phyloP scores from a whole-genome alignment of 225 moss, liverwort and hornwort genomes.

The Ulota crispa region DNA sequence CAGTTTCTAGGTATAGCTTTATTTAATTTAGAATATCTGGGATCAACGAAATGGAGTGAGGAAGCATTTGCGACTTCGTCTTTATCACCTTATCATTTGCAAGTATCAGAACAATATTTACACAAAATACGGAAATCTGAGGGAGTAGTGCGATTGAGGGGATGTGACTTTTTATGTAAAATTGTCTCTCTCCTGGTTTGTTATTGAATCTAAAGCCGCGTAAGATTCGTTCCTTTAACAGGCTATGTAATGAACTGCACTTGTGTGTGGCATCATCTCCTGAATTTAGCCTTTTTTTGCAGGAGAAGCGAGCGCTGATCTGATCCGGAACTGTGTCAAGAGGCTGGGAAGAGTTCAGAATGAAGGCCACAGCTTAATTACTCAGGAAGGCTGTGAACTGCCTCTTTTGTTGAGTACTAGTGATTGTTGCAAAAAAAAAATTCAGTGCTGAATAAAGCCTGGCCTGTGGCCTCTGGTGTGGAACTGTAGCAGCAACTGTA shows the following conservation, averaged over 20 bases:
- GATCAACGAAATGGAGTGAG: neutral
- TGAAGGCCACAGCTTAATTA: slow-evolving; percentile 12
- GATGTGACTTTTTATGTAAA: neutral
- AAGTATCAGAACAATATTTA: neutral
- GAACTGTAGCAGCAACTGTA: slow-evolving; percentile 13
- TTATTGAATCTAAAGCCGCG: neutral
- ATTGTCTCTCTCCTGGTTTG: neutral
- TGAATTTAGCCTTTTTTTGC: slow-evolving; percentile 17
- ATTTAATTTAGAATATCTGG: neutral
- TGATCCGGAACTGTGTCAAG: slow-evolving; percentile 21
- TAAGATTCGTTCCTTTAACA: neutral
- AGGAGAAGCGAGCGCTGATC: slow-evolving; percentile 14
- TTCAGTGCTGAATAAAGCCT: neutral
- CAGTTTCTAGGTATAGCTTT: neutral
- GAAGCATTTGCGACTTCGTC: neutral
- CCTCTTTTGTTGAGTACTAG: neutral
- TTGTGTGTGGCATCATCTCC: neutral
- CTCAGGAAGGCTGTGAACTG: neutral
- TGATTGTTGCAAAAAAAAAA: neutral
- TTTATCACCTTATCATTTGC: neutral
- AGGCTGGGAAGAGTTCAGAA: neutral
- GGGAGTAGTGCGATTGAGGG: neutral
- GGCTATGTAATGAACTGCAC: neutral
- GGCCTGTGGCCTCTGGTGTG: slow-evolving; percentile 8
- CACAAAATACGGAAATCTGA: neutral